Base-by-base conservation (phyloP, 768 basidiomycete genomes). In the Amanita phalloides region DNA sequence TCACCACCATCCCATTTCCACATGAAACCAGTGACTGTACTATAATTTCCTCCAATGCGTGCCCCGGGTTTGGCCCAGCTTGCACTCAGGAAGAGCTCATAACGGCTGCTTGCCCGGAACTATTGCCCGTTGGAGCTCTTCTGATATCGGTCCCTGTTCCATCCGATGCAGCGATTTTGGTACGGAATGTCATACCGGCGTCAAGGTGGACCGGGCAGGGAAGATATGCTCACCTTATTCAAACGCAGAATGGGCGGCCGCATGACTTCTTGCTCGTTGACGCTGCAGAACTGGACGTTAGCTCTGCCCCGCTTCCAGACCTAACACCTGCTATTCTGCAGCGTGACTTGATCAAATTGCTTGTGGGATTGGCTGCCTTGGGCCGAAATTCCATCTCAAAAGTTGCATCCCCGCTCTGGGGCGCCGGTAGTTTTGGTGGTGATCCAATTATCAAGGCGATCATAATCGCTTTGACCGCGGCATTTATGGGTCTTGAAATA, bases 61-160 rank as follows among this genome's bases (percentile, higher is more conserved):
- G 50, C 3, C 66, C 64, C 6, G 65, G 67, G 14, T 70, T 67
- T 48, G 64, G 67, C 25, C 36, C 63, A 35, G 59, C 65, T 14
- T 63, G 62, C 49, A 68, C 67, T 7, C 68, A 68, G 54, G 66
- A 68, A 51, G 66, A 66, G 41, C 56, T 66, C 10, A 49, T 66
- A 20, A 64, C 65, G 10, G 61, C 58, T n/a, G 60, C 63, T 13
- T 67, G 64, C 48, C 64, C 64, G 8, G 57, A 60, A 5, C 51
- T 66, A 35, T 55, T 68, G 17, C 57, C 60, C 23, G 51, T 66
- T 37, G 64, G 62, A 10, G 66, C 65, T 38, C 52, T 69, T 26
- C 55, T 67, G 32, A 33, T 70, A 28, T 59, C 62, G 4, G 64
- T 67, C 30, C 64, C 64, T 20, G 44, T 66, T 32, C 55, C 63